These are phyloP conservation scores for Brassica nigra DNA, from an alignment of 345 rosid genomes.

Conservation along the genomic window DNA sequence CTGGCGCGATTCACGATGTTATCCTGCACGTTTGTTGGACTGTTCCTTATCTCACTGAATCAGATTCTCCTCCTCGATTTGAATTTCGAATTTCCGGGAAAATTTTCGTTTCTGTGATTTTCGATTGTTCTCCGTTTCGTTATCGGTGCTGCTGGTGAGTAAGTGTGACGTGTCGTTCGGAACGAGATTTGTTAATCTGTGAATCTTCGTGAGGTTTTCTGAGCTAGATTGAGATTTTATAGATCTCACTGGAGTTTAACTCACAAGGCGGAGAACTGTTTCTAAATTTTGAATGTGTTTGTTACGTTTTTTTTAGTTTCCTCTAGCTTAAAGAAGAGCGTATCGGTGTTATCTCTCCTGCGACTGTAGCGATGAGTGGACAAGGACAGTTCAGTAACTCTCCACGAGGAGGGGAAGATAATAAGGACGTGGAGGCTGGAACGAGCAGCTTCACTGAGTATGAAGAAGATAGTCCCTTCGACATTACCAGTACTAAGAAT, in stretches of 20 bases:
- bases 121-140: slow-evolving; percentile 1
- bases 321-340: no score
- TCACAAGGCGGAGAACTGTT: slow-evolving; percentile 7
- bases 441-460: slow-evolving; percentile 30
- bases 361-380: slow-evolving; percentile 49
- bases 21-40: slow-evolving; percentile 28
- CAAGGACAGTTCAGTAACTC: slow-evolving; percentile 39
- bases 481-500: slow-evolving; percentile 72
- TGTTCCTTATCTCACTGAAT: slow-evolving; percentile 1
- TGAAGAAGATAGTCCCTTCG: slow-evolving; percentile 56
- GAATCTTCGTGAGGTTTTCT: background rate
- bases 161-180: slow-evolving; percentile 20
- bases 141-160: background rate
- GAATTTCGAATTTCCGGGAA: slow-evolving; percentile 20
- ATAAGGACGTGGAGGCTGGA: slow-evolving; percentile 57
- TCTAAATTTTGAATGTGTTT: slow-evolving; percentile 21
- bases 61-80: slow-evolving; percentile 27
- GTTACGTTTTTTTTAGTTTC: background rate
- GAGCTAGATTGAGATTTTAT: slow-evolving; percentile 1
- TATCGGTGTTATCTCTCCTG: slow-evolving; percentile 58
- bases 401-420: slow-evolving; percentile 41
- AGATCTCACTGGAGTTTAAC: background rate
- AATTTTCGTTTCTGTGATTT: background rate
- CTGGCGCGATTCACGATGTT: slow-evolving; percentile 32
- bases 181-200: slow-evolving; percentile 3